Evolutionary conservation across 148 eudicot species (phyloP).

Genomic region (Fagopyrum esculentum): DNA sequence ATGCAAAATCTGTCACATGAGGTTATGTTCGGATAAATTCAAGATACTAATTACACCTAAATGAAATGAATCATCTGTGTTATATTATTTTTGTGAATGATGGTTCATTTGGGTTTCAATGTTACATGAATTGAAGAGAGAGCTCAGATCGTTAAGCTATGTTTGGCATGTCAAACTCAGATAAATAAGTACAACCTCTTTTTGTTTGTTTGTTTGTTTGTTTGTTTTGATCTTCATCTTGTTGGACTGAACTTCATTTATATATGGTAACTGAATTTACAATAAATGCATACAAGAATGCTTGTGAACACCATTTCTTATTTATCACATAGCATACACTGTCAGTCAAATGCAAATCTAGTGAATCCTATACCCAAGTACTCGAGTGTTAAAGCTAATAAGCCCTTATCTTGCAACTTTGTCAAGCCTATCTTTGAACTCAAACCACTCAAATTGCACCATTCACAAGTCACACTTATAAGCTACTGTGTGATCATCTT

Average conservation of each 20-base stretch:
- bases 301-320: conserved; percentile 1
- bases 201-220: not conserved
- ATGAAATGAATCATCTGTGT: not conserved
- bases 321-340: not conserved
- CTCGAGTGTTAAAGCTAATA: not conserved
- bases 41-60: not conserved
- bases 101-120: not conserved
- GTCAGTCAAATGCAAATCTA: not conserved
- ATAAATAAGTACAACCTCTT: not conserved
- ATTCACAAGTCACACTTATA: not conserved
- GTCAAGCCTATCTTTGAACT: too few relatives aligned
- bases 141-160: not conserved
- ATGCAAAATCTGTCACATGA: not conserved
- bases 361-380: not conserved
- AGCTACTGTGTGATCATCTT: not conserved
- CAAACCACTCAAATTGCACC: not conserved
- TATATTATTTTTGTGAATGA: not conserved
- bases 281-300: conserved; percentile 6
- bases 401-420: too few relatives aligned
- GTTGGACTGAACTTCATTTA: not conserved
- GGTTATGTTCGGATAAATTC: not conserved
- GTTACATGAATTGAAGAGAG: not conserved
- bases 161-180: not conserved
- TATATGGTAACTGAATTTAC: not conserved
- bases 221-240: not conserved